phyloP scores from a whole-genome alignment of 2,329 filamentous ascomycete genomes.

The Mycosphaerella sp. region DNA sequence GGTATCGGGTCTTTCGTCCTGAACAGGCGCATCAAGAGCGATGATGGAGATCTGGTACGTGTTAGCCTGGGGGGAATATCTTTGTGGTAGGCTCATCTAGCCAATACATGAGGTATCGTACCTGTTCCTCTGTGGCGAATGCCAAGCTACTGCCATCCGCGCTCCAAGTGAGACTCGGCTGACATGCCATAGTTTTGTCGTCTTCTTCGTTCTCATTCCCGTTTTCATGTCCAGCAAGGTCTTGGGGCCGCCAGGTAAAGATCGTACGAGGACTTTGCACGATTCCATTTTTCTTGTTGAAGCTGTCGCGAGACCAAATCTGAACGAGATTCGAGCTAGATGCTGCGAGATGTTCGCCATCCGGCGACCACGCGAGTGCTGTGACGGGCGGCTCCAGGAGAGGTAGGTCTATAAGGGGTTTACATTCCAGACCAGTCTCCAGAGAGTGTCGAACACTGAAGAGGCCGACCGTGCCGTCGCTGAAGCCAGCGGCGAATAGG shows the following conservation, averaged over 20 bases:
- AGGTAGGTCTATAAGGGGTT: slow-evolving; percentile 19
- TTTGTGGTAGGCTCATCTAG: neutral
- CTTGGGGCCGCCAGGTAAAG: slow-evolving; percentile 27
- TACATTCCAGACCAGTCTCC: slow-evolving; percentile 10
- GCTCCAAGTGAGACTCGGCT: slow-evolving; percentile 46
- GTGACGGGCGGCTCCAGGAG: slow-evolving; percentile 32
- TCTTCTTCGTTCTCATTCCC: slow-evolving; percentile 1
- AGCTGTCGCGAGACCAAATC: slow-evolving; percentile 37
- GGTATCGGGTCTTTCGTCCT: neutral
- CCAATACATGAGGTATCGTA: slow-evolving; percentile 25
- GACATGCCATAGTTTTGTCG: slow-evolving; percentile 7
- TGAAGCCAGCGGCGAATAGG: slow-evolving; percentile 38
- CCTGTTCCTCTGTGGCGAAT: slow-evolving; percentile 41
- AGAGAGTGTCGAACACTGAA: slow-evolving; percentile 33
- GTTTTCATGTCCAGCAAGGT: neutral
- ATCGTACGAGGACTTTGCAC: slow-evolving; percentile 17
- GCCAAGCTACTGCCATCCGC: slow-evolving; percentile 49
- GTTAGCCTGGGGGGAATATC: neutral
- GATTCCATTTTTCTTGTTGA: slow-evolving; percentile 18
- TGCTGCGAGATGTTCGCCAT: slow-evolving; percentile 40
- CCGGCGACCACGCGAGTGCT: slow-evolving; percentile 42
- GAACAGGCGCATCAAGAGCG: neutral
- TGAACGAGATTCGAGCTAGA: slow-evolving; percentile 41
- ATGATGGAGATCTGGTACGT: slow-evolving; percentile 1
- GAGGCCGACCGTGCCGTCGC: slow-evolving; percentile 37